These are phyloP conservation scores for Pterocarpus macrocarpus DNA, from an alignment of 306 rosid species.

Conservation along the genomic window DNA sequence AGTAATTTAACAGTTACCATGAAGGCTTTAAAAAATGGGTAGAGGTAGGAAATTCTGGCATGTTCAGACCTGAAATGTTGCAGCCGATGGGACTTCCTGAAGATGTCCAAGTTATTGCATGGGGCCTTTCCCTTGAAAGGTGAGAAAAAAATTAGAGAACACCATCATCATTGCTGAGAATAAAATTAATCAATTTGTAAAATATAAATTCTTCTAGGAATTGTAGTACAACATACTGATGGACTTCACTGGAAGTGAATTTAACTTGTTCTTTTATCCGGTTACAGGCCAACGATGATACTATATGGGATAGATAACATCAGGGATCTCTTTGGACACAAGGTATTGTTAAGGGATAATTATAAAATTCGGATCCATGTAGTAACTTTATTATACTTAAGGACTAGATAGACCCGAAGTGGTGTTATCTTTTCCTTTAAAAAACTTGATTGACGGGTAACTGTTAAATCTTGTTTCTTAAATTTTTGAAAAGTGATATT, in stretches of 20 bases:
- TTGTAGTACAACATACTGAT: constrained; percentile 12
- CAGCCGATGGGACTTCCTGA: constrained; percentile 98
- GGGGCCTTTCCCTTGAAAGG: constrained; percentile 99
- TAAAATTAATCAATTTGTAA: constrained; percentile 5
- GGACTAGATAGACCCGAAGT: too few relatives aligned
- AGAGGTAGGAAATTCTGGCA: constrained; percentile 94
- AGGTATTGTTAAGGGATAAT: constrained; percentile 58
- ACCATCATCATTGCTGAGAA: neutral
- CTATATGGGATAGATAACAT: constrained; percentile 88
- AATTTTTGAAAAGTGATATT: neutral
- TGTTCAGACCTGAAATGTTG: constrained; percentile 99
- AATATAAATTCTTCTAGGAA: neutral
- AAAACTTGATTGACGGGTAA: neutral
- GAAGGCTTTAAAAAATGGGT: constrained; percentile 94
- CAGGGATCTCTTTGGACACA: constrained; percentile 92
- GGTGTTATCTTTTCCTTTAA: too few relatives aligned
- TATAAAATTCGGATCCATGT: neutral
- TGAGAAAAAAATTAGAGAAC: constrained; percentile 37
- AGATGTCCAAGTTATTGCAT: constrained; percentile 92
- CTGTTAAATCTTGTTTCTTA: neutral
- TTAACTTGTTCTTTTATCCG: constrained; percentile 34
- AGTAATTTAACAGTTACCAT: constrained; percentile 69
- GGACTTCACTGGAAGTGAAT: constrained; percentile 3
- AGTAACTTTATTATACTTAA: neutral
- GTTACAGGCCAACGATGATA: constrained; percentile 94